Base-by-base conservation (phyloP, 495 filamentous ascomycete species). In the Neurospora discreta region DNA sequence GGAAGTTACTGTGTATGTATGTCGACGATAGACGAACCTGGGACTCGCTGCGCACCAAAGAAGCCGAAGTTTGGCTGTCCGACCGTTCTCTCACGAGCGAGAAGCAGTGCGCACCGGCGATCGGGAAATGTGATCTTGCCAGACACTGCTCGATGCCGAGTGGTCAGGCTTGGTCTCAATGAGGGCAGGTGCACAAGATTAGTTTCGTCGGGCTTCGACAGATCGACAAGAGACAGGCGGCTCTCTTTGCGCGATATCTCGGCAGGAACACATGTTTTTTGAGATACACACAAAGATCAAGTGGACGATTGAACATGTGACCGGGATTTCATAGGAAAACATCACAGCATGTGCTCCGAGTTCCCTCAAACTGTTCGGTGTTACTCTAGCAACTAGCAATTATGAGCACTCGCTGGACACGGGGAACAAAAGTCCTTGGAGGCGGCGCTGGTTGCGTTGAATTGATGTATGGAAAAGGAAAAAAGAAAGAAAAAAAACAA, bases 341-440 rank as follows among this genome's bases (percentile, higher is more conserved):
- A 67, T 80, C 78, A 80, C 26, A n/a, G 77, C 75, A 39, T 38
- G 16, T 65, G 75, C 79, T 80, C 75, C 52, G 78, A 71, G 77
- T 72, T 78, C 80, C 80, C 80, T 81, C 80, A 81, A 81, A 81
- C 80, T 33, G 68, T 68, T 75, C 77, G 80, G 79, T 75, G 36
- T 68, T 74, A 30, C 73, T 81, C 78, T 80, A 38, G 79, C 78
- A 80, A 80, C 80, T 68, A 74, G 73, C 74, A 70, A 44, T 74
- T 16, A 72, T n/a, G 69, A 77, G 71, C 71, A 75, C 76, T 79
- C 76, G 71, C 52, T 42, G 76, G 75, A 75, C 74, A 78, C 75
- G 73, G 70, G 69, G 70, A 68, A 52, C 39, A 15, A 71, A 44
- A 75, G 75, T 80, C 77, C 77, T 71, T 79, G 74, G 78, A 80